These are phyloP conservation scores for Aspergillus aculeatinus DNA, from an alignment of 2,329 filamentous ascomycete genomes.

Conservation along the genomic window DNA sequence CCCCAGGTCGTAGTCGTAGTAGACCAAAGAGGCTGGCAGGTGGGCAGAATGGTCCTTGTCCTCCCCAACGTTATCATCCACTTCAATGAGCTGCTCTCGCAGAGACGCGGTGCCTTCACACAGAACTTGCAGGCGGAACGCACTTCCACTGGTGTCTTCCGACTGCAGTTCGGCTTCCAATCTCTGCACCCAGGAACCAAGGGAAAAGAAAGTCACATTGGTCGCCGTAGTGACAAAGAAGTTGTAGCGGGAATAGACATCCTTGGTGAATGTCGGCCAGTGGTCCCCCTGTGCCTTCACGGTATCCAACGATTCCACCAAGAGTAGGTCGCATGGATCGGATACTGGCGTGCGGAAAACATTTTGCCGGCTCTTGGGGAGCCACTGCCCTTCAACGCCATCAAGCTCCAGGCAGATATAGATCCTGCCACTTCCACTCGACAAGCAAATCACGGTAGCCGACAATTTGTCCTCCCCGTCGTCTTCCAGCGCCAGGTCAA, in stretches of 20 bases:
- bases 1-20: conserved; percentile 58
- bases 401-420: conserved; percentile 62
- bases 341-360: conserved; percentile 43
- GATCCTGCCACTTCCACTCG: conserved; percentile 56
- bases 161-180: conserved; percentile 58
- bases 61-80: conserved; percentile 29
- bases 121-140: conserved; percentile 57
- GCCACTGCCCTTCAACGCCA: conserved; percentile 63
- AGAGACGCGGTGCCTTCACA: conserved; percentile 52
- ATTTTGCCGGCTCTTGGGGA: conserved; percentile 49
- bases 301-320: conserved; percentile 48
- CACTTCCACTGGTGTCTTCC: conserved; percentile 52
- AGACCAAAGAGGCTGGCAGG: conserved; percentile 51
- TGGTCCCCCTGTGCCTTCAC: conserved; percentile 29
- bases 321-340: conserved; percentile 44
- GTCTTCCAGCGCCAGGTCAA: conserved; percentile 43
- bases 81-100: conserved; percentile 50
- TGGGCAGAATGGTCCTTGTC: conserved; percentile 30
- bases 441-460: conserved; percentile 57
- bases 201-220: conserved; percentile 56
- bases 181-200: conserved; percentile 57
- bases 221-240: conserved; percentile 58
- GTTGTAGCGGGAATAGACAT: conserved; percentile 56
- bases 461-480: conserved; percentile 53
- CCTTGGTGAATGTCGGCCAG: conserved; percentile 58